Percentiles rank a stretch among this genome's conserved stretches.
These are phyloP conservation scores for Mucor sp. DNA, from an alignment of 371 early-diverging fungal species.

Conservation along the genomic window DNA sequence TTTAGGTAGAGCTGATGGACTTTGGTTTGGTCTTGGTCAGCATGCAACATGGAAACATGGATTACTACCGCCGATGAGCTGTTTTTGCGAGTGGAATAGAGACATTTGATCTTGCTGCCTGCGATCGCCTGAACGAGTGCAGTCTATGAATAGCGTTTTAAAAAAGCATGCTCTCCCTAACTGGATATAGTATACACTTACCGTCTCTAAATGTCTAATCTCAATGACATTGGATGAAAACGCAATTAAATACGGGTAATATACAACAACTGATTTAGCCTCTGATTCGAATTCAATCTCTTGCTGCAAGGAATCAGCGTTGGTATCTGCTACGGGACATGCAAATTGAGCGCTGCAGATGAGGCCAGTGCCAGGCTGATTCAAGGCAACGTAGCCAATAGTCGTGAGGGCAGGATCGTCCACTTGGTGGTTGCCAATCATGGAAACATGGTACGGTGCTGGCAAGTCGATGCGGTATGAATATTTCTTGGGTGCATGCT, in stretches of 20 bases:
- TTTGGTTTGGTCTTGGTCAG: slow-evolving; percentile 20
- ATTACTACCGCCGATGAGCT: background rate
- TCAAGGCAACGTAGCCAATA: slow-evolving; percentile 12
- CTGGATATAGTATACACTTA: slow-evolving; percentile 16
- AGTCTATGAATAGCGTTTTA: slow-evolving; percentile 3
- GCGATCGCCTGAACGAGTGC: slow-evolving; percentile 20
- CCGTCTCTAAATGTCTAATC: slow-evolving; percentile 42
- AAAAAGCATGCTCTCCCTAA: background rate
- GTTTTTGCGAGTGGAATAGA: slow-evolving; percentile 5
- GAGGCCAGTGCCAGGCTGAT: slow-evolving; percentile 10
- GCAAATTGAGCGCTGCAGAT: slow-evolving; percentile 17
- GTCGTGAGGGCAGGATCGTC: slow-evolving; percentile 13
- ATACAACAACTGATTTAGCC: slow-evolving; percentile 20
- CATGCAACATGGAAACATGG: slow-evolving; percentile 21
- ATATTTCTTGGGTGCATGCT: slow-evolving; percentile 1
- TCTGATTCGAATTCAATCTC: slow-evolving; percentile 31
- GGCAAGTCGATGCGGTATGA: slow-evolving; percentile 10
- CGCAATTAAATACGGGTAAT: slow-evolving; percentile 39
- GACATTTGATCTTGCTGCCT: slow-evolving; percentile 19
- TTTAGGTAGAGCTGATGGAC: slow-evolving; percentile 9
- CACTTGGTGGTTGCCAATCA: background rate
- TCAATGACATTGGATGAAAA: slow-evolving; percentile 39
- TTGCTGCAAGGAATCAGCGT: slow-evolving; percentile 16
- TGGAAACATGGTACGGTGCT: background rate
- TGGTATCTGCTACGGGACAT: slow-evolving; percentile 6